Evolutionary conservation across 2,329 filamentous ascomycete genomes (phyloP).

Genomic region (Calonectria multiphialidica): DNA sequence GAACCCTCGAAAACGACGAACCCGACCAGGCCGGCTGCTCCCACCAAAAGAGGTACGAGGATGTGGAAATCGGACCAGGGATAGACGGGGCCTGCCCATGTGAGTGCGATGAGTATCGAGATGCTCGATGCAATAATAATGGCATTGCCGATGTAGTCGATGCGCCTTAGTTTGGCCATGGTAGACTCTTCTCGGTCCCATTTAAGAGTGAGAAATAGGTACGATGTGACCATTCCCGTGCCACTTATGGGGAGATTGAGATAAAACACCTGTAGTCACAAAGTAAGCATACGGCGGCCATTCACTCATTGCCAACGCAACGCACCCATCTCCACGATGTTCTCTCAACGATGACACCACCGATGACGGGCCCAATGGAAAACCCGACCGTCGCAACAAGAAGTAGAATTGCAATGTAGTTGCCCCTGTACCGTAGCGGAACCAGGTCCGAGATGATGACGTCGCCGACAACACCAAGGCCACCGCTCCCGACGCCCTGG

Average conservation of each 20-base stretch:
- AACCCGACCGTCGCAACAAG: slow-evolving; percentile 50
- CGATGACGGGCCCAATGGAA: slow-evolving; percentile 49
- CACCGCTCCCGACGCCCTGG: slow-evolving; percentile 55
- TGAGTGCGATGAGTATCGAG: slow-evolving; percentile 57
- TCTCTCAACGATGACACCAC: slow-evolving; percentile 42
- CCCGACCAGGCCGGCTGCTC: slow-evolving; percentile 26
- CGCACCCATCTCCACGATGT: slow-evolving; percentile 55
- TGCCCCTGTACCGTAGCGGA: slow-evolving; percentile 59
- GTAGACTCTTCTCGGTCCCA: slow-evolving; percentile 39
- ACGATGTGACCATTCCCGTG: slow-evolving; percentile 43
- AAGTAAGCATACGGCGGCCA: neutral
- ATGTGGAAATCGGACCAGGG: slow-evolving; percentile 56
- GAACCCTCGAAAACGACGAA: slow-evolving; percentile 39
- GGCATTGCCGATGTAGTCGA: slow-evolving; percentile 59
- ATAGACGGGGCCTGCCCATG: slow-evolving; percentile 56
- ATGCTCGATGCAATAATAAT: slow-evolving; percentile 55
- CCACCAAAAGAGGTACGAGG: slow-evolving; percentile 55
- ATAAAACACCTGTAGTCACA: slow-evolving; percentile 53
- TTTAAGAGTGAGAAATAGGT: slow-evolving; percentile 54
- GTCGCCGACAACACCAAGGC: slow-evolving; percentile 48
- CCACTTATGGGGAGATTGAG: slow-evolving; percentile 56
- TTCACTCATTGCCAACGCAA: accelerated
- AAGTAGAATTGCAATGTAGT: slow-evolving; percentile 53
- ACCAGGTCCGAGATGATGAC: slow-evolving; percentile 59
- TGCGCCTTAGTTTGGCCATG: slow-evolving; percentile 46